Conservation (phyloP, 2,329 filamentous ascomycete species). For the Colletotrichum orbiculare region DNA sequence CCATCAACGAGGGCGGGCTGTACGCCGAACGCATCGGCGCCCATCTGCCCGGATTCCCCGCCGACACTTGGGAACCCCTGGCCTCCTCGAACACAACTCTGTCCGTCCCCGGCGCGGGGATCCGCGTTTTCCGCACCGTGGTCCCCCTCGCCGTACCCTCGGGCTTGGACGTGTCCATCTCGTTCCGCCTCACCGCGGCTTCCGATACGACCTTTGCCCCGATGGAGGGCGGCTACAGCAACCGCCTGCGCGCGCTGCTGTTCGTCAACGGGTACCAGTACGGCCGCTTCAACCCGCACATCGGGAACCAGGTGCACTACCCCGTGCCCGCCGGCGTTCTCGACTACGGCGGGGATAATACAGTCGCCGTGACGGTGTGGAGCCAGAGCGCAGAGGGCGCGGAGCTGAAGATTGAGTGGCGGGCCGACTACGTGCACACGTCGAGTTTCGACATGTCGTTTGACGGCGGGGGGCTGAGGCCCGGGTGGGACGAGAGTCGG, state of each 20-base stretch:
- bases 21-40: constrained; percentile 68
- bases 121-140: constrained; percentile 65
- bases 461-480: constrained; percentile 59
- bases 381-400: constrained; percentile 65
- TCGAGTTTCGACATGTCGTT: constrained; percentile 64
- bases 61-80: constrained; percentile 53
- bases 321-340: constrained; percentile 70
- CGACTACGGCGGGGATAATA: constrained; percentile 68
- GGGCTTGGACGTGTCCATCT: constrained; percentile 66
- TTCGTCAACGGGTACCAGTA: constrained; percentile 76
- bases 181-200: constrained; percentile 62
- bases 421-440: constrained; percentile 63
- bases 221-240: constrained; percentile 44
- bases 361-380: constrained; percentile 68
- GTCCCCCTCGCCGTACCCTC: constrained; percentile 61
- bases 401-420: constrained; percentile 60
- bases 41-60: constrained; percentile 67
- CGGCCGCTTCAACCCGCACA: constrained; percentile 67
- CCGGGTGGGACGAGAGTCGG: constrained; percentile 58
- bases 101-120: constrained; percentile 60
- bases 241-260: constrained; percentile 61
- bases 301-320: constrained; percentile 70
- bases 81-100: constrained; percentile 47
- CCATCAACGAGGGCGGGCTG: constrained; percentile 68
- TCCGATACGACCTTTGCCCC: constrained; percentile 48